Evolutionary conservation across 164 flowering plant species (phyloP).

Genomic region (Vitis rupestris): DNA sequence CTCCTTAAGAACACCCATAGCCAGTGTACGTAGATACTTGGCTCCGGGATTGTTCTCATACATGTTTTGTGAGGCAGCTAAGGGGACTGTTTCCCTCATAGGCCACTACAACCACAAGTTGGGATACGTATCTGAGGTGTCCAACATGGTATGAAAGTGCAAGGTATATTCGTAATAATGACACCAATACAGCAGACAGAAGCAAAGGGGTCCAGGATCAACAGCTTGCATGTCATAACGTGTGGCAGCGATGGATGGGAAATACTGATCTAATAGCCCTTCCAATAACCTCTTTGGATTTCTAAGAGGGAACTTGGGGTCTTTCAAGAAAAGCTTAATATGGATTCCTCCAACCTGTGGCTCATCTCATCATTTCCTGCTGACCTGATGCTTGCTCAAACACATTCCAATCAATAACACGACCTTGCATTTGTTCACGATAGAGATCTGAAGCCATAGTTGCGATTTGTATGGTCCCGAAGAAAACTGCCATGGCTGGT

Average conservation of each 20-base stretch:
- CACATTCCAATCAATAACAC: conserved; percentile 94
- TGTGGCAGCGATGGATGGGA: conserved; percentile 85
- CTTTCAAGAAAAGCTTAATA: conserved; percentile 92
- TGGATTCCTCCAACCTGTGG: conserved; percentile 99
- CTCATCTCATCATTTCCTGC: conserved; percentile 97
- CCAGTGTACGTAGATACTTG: conserved; percentile 59
- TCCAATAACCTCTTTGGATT: conserved; percentile 97
- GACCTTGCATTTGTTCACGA: conserved; percentile 95
- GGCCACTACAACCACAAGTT: conserved; percentile 94
- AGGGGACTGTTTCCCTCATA: conserved; percentile 55
- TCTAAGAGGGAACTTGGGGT: conserved; percentile 96
- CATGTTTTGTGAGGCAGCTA: conserved; percentile 56
- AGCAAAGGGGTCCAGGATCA: conserved; percentile 94
- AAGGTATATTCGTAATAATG: conserved; percentile 91
- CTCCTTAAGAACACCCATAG: conserved; percentile 93
- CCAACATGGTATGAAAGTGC: conserved; percentile 98
- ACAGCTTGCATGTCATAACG: conserved; percentile 77
- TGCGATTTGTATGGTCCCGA: too few relatives aligned
- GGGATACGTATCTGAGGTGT: conserved; percentile 94
- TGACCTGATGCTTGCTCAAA: conserved; percentile 94
- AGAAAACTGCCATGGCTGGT: too few relatives aligned
- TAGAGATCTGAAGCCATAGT: too few relatives aligned
- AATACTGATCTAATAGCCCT: conserved; percentile 93
- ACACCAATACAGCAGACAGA: conserved; percentile 91
- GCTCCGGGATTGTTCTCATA: conserved; percentile 46